Conservation (phyloP, 257 asterid species). For the Dorcoceras hygrometricum region DNA sequence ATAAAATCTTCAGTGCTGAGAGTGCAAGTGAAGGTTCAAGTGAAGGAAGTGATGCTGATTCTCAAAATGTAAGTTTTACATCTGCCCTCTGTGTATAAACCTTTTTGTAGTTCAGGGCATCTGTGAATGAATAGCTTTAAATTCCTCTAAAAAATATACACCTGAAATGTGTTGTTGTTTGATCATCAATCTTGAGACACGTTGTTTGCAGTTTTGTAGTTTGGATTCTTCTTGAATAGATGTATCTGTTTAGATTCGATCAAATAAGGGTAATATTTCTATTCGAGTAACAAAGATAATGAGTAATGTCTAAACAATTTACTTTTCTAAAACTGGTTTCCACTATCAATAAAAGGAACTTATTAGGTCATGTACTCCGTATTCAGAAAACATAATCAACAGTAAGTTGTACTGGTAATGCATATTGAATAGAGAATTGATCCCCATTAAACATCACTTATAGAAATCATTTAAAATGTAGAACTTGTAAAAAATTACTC, state of each 20-base stretch:
- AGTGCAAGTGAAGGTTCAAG: conserved; percentile 88
- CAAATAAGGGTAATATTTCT: background rate
- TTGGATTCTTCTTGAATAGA: background rate
- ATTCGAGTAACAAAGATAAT: background rate
- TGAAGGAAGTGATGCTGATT: conserved; percentile 85
- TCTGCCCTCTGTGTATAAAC: conserved; percentile 8
- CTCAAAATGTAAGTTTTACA: conserved; percentile 67
- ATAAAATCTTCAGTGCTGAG: conserved; percentile 64
- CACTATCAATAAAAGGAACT: background rate
- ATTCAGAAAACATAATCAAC: background rate
- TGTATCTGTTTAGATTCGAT: background rate
- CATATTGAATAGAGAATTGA: background rate
- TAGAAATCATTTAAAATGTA: background rate
- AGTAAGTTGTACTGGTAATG: background rate
- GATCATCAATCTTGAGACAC: background rate
- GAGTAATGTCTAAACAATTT: background rate
- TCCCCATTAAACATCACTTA: background rate
- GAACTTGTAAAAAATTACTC: background rate
- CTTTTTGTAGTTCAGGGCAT: conserved; percentile 13
- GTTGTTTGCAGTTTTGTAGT: background rate
- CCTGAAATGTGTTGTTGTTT: background rate
- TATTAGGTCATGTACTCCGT: background rate
- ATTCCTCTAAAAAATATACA: background rate
- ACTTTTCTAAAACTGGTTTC: no score
- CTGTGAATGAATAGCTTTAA: conserved; percentile 12